Evolutionary conservation across 192 early-diverging fungal species (phyloP).

Genomic region (Geranomyces variabilis): DNA sequence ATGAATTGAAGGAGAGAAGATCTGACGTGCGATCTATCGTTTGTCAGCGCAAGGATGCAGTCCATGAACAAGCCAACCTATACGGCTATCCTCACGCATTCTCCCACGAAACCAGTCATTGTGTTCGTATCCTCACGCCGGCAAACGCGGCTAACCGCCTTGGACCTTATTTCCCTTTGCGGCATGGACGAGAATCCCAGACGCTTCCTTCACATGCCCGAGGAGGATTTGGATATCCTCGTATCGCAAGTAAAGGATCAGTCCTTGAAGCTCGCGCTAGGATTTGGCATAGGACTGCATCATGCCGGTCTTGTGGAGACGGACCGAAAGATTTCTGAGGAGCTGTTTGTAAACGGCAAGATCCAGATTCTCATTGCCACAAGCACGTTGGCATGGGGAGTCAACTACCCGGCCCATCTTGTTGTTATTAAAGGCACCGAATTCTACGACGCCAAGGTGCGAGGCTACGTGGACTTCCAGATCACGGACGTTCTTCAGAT

Average conservation of each 20-base stretch:
- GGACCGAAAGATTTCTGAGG: constrained; percentile 87
- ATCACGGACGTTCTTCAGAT: constrained; percentile 99
- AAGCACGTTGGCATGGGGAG: constrained; percentile 95
- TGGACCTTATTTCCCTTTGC: constrained; percentile 92
- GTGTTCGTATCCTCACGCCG: constrained; percentile 98
- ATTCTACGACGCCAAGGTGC: constrained; percentile 88
- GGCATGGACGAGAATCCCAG: constrained; percentile 90
- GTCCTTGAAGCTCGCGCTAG: constrained; percentile 74
- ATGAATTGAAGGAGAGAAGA: background rate
- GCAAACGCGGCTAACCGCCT: constrained; percentile 95
- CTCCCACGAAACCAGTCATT: constrained; percentile 90
- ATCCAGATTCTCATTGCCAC: constrained; percentile 98
- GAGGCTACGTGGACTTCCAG: constrained; percentile 93
- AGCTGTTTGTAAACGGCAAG: constrained; percentile 91
- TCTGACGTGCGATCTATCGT: background rate
- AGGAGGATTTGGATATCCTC: constrained; percentile 75
- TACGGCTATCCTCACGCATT: constrained; percentile 91
- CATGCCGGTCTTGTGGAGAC: constrained; percentile 91
- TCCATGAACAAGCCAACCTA: constrained; percentile 99
- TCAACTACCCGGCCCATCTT: constrained; percentile 96
- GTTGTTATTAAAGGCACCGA: constrained; percentile 99
- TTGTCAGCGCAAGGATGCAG: constrained; percentile 93
- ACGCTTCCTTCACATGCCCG: constrained; percentile 84
- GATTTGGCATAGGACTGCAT: constrained; percentile 97
- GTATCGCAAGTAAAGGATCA: constrained; percentile 78